A percentile compares a stretch with the other conserved stretches of the same genome.
phyloP scores from a whole-genome alignment of 495 filamentous ascomycete genomes.

The Lichenothelia convexa region DNA sequence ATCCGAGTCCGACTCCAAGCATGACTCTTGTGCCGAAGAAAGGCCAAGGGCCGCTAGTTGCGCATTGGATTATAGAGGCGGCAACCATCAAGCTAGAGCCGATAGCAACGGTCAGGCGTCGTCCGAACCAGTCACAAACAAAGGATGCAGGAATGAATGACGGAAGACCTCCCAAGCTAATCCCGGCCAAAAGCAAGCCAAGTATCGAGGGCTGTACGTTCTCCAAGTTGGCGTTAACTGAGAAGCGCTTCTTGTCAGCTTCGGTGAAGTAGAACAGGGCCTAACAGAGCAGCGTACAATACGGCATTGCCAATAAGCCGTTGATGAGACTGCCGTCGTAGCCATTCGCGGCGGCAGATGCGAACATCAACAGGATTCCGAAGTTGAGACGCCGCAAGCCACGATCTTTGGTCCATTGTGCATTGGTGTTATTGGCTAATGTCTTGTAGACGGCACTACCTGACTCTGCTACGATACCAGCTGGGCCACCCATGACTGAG shows the following conservation, averaged over 20 bases:
- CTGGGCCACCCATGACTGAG: background rate
- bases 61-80: constrained; percentile 3
- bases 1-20: background rate
- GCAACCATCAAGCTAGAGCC: constrained; percentile 7
- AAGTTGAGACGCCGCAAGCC: background rate
- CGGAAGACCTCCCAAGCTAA: constrained; percentile 15
- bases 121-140: constrained; percentile 3
- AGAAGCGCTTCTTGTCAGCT: background rate
- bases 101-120: constrained; percentile 1
- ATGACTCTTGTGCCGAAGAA: background rate
- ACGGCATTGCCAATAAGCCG: constrained; percentile 19
- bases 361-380: background rate
- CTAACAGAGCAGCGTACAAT: constrained; percentile 5
- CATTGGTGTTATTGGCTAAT: background rate
- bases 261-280: background rate
- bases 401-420: background rate
- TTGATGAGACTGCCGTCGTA: constrained; percentile 22
- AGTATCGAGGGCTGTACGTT: constrained; percentile 15
- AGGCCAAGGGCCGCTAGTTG: background rate
- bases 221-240: constrained; percentile 13
- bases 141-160: background rate
- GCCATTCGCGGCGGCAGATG: constrained; percentile 4
- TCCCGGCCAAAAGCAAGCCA: constrained; percentile 15
- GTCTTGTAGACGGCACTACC: background rate
- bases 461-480: background rate